Base-by-base conservation (phyloP, 192 early-diverging fungal genomes). In the Gaertneriomyces sp. region DNA sequence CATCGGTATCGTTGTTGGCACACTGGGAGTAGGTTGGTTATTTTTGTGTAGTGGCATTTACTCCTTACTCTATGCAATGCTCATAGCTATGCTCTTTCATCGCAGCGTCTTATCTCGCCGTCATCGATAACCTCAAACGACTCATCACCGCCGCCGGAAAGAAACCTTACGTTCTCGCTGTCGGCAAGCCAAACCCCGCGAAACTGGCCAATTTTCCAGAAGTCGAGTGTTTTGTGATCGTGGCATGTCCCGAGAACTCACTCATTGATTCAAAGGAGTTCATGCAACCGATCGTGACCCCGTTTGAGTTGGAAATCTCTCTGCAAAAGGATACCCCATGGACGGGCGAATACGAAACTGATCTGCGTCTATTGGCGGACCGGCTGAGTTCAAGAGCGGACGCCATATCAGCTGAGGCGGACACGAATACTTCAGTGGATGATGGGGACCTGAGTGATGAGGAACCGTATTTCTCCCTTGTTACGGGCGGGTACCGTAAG, bases 181-280 rank as follows among this genome's bases (percentile, higher is more conserved):
- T 99, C 68, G 96, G 96, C 49, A 97, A 98, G 63, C 87, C 95
- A 10, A 95, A 92, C 61, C 90, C 93, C 1, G 90, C 92, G 54
- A 99, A 99, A 73, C 87, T 99, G 73, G 96, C 90, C 41, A 99
- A 99, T 58, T 98, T 99, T 64, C 83, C 91, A 68, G 96, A 99
- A 74, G 91, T 98, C 53, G 89, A 99, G 63, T 85, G 82, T 14
- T 97, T 91, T 72, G 91, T 94, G 5, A 78, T 95, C 39, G 90
- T 96, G 6, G 91, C 93, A 7, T 99, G 96, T 69, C 92, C 95
- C 6, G 93, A 99, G 70, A 96, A 95, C 80, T 87, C 89, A 52
- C 81, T 99, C 61, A 85, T 96, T 38, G 96, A 97, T 75, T 87
- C 87, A 41, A 86, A 81, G 60, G 95, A 96, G 54, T 98, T 93